Conservation (phyloP, 306 rosid genomes). For the Pyrus communis region DNA sequence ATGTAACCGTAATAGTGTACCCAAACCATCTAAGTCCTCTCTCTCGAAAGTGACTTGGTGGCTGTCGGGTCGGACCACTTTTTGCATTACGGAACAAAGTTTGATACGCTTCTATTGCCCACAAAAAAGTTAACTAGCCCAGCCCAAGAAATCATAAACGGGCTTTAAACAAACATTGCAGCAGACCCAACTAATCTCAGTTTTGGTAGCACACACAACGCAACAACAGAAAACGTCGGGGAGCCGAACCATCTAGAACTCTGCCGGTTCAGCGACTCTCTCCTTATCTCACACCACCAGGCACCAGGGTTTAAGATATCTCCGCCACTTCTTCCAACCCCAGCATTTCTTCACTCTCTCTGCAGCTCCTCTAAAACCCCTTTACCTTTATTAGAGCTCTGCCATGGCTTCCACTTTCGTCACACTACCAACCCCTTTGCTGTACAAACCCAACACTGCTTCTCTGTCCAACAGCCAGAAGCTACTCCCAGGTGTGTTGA, state of each 20-base stretch:
- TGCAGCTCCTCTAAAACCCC: neutral
- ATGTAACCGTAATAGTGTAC: no score
- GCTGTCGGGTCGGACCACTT: neutral
- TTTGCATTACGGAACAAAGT: neutral
- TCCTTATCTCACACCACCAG: neutral
- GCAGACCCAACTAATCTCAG: neutral
- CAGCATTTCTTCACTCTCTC: neutral
- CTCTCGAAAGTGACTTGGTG: no score
- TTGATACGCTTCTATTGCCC: neutral
- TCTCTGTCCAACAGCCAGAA: slow-evolving; percentile 30
- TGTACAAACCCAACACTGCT: slow-evolving; percentile 26
- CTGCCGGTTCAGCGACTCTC: neutral
- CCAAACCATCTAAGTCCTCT: accelerated
- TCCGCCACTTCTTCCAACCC: neutral
- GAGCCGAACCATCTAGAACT: neutral
- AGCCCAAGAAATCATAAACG: neutral
- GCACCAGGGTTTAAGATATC: neutral
- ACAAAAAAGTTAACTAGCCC: neutral
- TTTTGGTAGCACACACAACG: neutral
- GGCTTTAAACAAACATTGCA: neutral
- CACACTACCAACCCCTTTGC: slow-evolving; percentile 43
- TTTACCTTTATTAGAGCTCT: neutral
- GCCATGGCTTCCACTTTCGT: slow-evolving; percentile 70
- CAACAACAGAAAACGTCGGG: neutral
- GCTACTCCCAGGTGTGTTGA: slow-evolving; percentile 35